Base-by-base conservation (phyloP, 306 rosid genomes). In the Inga leiocalycina region DNA sequence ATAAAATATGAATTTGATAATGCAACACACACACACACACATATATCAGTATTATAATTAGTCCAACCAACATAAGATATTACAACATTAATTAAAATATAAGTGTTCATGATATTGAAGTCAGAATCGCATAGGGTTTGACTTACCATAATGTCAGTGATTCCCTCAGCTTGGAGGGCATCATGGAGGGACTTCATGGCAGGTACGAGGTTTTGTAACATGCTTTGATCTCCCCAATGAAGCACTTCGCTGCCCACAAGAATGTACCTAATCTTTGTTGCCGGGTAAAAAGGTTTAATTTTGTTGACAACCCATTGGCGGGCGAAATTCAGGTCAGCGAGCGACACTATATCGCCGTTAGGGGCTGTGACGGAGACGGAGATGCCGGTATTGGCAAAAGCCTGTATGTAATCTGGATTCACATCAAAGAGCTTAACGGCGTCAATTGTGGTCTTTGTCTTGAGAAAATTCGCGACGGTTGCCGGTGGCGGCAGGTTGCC, bases 191-290 rank as follows among this genome's bases (percentile, higher is more conserved):
- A 73, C 44, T 82, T 86, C 94, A 96, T 93, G 52, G 99, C 92
- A 2, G 98, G 96, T 8, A 91, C 97, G 6, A 96, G 97, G 61
- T 48, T 59, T 0, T 65, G 30, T 8, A 91, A 74, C 67, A 87
- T 88, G 48, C 2, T 17, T 3, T 41, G 17, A 39, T 91, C 98
- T 0, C 89, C 94, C 90, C 93, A 87, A 34, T 89, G 94, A 9
- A 96, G 87, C 61, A 96, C 89, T 81, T 96, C 97, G 65, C 91
- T 93, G 0, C 98, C 99, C 0, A 96, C 91, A 4, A 91, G 90
- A 30, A 96, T 85, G 77, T 92, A 96, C 2, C 80, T 68, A 80
- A 96, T 90, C 44, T 84, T 83, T 0, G 98, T 96, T 35, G 68
- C 82, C 4, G 98, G 97, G 41, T 84, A 68, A 51, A 91, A 92